Evolutionary conservation across 2,329 filamentous ascomycete species (phyloP).

Genomic region (Cercospora sojina): DNA sequence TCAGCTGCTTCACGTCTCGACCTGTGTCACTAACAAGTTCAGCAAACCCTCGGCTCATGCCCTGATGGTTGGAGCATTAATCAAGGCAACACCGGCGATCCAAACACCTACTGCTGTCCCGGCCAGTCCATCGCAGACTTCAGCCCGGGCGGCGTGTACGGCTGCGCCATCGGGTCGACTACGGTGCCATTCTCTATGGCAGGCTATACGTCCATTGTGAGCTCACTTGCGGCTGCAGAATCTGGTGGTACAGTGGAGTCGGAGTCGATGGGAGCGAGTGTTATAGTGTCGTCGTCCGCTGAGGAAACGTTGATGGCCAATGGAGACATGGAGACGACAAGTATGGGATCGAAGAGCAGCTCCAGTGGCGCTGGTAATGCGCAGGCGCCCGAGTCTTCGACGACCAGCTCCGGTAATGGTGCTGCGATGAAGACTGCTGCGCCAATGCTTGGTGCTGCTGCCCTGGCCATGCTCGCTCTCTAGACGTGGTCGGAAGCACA

Average conservation of each 20-base stretch:
- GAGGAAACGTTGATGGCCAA: not conserved
- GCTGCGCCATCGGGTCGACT: not conserved
- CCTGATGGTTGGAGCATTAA: not conserved
- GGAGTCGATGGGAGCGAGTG: not conserved
- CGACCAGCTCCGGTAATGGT: not conserved
- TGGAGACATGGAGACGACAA: not conserved
- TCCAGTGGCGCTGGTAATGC: not conserved
- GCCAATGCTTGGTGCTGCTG: constrained; percentile 2
- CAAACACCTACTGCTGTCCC: not conserved
- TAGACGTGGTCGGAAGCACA: not conserved
- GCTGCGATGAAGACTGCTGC: constrained; percentile 1
- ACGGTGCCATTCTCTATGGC: not conserved
- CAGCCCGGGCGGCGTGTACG: not conserved
- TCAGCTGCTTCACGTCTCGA: not conserved
- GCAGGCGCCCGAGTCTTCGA: not conserved
- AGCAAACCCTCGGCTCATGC: not conserved
- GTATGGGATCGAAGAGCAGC: not conserved
- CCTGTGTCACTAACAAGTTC: not conserved
- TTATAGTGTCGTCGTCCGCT: not conserved
- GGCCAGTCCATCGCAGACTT: not conserved
- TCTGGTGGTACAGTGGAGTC: not conserved
- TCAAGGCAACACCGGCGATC: not conserved
- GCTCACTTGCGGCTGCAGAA: not conserved
- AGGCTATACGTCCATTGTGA: not conserved
- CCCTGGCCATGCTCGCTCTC: not conserved